A percentile compares a stretch with the other conserved stretches of the same genome.
These are phyloP conservation scores for Fusarium pseudograminearum DNA, from an alignment of 2,329 filamentous ascomycete genomes.

Conservation along the genomic window DNA sequence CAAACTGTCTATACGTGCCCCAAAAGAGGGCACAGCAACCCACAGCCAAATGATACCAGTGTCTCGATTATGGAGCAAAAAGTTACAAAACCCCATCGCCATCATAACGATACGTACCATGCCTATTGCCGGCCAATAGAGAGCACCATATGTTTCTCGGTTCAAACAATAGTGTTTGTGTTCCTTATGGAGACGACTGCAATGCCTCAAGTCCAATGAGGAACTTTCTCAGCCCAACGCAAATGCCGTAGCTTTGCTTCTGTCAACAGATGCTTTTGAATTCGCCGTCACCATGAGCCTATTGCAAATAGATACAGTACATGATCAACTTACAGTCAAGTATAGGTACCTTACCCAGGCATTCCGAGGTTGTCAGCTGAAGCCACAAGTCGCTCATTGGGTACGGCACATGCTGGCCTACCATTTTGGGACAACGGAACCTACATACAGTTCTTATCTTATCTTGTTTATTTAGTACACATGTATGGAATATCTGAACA, in stretches of 20 bases:
- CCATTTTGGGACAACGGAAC: constrained; percentile 31
- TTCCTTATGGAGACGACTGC: neutral
- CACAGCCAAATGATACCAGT: constrained; percentile 2
- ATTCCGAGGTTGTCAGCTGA: constrained; percentile 28
- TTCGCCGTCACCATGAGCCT: neutral
- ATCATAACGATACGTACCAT: neutral
- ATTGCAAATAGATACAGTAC: neutral
- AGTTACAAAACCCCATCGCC: neutral
- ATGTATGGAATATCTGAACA: neutral
- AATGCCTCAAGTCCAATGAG: neutral
- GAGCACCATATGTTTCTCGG: neutral
- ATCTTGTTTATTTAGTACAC: neutral
- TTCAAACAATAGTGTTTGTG: neutral
- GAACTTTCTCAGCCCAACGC: neutral
- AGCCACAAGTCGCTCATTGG: constrained; percentile 34
- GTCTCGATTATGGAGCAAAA: constrained; percentile 14
- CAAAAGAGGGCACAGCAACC: constrained; percentile 14
- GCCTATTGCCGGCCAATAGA: neutral
- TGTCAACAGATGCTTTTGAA: neutral
- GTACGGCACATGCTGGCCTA: constrained; percentile 17
- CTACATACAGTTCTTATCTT: constrained; percentile 15
- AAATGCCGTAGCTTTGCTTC: neutral
- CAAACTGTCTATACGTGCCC: constrained; percentile 2
- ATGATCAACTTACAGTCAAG: neutral
- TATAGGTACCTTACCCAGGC: neutral